A percentile compares a stretch with the other conserved stretches of the same genome.
These are phyloP conservation scores for Paecilomyces dactylethromorphus DNA, from an alignment of 2,329 filamentous ascomycete genomes.

Conservation along the genomic window DNA sequence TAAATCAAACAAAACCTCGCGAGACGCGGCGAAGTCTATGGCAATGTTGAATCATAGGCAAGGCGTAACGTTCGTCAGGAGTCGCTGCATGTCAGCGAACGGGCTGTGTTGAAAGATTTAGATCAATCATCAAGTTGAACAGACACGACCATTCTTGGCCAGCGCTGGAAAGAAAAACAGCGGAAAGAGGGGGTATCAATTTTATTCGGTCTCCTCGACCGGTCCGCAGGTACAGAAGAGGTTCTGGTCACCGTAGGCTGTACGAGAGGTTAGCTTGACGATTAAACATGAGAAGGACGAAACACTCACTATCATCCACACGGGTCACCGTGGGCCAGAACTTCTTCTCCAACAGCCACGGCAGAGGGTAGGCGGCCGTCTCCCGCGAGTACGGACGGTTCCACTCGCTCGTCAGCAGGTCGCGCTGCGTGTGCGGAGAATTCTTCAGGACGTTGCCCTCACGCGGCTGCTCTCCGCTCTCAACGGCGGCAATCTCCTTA, in stretches of 20 bases:
- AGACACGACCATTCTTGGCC: neutral
- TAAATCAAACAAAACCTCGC: neutral
- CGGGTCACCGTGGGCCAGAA: constrained; percentile 89
- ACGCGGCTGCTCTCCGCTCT: constrained; percentile 68
- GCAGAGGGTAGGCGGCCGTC: constrained; percentile 78
- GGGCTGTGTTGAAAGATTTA: neutral
- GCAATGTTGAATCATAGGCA: neutral
- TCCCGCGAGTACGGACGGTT: constrained; percentile 73
- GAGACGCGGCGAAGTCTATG: neutral
- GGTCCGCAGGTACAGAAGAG: constrained; percentile 92
- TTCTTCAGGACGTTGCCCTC: constrained; percentile 83
- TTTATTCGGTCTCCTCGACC: constrained; percentile 53
- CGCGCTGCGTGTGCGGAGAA: constrained; percentile 76
- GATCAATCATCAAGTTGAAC: neutral
- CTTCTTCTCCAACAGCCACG: constrained; percentile 86
- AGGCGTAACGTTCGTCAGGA: neutral
- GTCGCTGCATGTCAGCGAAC: constrained; percentile 4
- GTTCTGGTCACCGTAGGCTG: constrained; percentile 84
- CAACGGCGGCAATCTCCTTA: constrained; percentile 74
- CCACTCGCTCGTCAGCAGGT: constrained; percentile 73
- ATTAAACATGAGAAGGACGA: neutral
- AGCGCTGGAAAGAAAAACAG: neutral
- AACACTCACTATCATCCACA: constrained; percentile 77
- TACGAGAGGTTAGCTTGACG: constrained; percentile 16
- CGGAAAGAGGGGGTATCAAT: constrained; percentile 28